Percentiles rank a stretch among this genome's conserved stretches.
These are phyloP conservation scores for Ichthyophthirius multifiliis DNA, from an alignment of 169 alveolate species.

Conservation along the genomic window DNA sequence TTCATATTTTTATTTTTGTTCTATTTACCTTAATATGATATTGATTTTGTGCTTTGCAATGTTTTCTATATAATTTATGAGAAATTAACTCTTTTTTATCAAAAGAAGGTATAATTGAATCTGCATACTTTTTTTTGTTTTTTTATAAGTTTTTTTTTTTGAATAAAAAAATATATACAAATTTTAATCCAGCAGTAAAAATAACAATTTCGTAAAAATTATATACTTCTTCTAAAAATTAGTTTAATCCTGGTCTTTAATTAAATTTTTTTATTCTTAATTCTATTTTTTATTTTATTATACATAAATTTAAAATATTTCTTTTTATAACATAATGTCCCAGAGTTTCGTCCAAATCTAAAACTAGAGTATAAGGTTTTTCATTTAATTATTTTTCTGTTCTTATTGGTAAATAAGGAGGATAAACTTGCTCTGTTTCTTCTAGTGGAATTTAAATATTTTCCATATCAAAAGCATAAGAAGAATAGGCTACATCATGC, in stretches of 20 bases:
- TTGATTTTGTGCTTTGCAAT: background rate
- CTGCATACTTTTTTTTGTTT: background rate
- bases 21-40: slow-evolving; percentile 5
- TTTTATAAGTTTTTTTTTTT: background rate
- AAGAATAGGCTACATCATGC: background rate
- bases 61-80: slow-evolving; percentile 18
- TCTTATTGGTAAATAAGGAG: background rate
- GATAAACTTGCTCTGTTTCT: background rate
- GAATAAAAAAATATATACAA: background rate
- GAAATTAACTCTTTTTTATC: background rate
- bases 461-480: background rate
- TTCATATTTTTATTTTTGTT: background rate
- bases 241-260: background rate
- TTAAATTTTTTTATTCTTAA: background rate
- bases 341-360: slow-evolving; percentile 42
- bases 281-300: background rate
- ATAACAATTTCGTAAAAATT: background rate
- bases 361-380: slow-evolving; percentile 14
- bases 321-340: slow-evolving; percentile 20
- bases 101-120: background rate
- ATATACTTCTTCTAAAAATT: background rate
- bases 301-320: background rate
- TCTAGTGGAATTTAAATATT: background rate
- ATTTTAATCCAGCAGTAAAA: slow-evolving; percentile 29
- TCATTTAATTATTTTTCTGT: background rate